Conservation (phyloP, 345 rosid species). For the Murraya koenigii region DNA sequence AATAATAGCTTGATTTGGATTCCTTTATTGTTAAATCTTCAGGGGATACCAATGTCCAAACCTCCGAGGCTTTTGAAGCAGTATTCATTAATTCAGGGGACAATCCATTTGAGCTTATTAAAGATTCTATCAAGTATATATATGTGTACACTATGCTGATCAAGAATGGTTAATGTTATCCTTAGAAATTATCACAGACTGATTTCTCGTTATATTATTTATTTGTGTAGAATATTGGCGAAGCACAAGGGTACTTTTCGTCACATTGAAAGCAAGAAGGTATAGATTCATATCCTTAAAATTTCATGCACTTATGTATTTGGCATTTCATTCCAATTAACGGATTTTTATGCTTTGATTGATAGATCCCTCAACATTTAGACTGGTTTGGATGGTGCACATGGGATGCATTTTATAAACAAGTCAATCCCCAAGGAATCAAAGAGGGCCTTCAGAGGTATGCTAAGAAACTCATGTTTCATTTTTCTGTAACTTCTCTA, state of each 20-base stretch:
- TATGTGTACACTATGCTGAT: not conserved
- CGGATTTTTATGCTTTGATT: conserved; percentile 5
- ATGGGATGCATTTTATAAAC: conserved; percentile 69
- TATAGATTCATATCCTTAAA: conserved; percentile 2
- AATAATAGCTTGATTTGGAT: not conserved
- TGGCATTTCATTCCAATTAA: not conserved
- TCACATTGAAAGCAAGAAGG: conserved; percentile 60
- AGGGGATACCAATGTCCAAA: conserved; percentile 52
- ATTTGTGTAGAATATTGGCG: conserved; percentile 45
- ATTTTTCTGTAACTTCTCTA: not conserved
- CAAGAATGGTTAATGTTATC: not conserved
- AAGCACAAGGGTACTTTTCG: conserved; percentile 55
- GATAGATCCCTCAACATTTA: conserved; percentile 52
- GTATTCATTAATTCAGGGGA: conserved; percentile 54
- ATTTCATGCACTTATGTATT: not conserved
- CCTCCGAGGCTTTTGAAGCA: conserved; percentile 36
- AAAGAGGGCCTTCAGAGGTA: conserved; percentile 62
- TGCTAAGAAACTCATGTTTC: not conserved
- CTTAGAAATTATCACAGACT: not conserved
- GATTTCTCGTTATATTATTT: not conserved
- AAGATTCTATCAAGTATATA: conserved; percentile 48
- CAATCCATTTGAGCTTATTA: conserved; percentile 57
- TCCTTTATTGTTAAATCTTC: conserved; percentile 12
- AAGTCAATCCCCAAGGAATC: conserved; percentile 49
- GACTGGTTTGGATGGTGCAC: conserved; percentile 80